Conservation (phyloP, 2,329 filamentous ascomycete genomes). For the Nectriaceae sp. region DNA sequence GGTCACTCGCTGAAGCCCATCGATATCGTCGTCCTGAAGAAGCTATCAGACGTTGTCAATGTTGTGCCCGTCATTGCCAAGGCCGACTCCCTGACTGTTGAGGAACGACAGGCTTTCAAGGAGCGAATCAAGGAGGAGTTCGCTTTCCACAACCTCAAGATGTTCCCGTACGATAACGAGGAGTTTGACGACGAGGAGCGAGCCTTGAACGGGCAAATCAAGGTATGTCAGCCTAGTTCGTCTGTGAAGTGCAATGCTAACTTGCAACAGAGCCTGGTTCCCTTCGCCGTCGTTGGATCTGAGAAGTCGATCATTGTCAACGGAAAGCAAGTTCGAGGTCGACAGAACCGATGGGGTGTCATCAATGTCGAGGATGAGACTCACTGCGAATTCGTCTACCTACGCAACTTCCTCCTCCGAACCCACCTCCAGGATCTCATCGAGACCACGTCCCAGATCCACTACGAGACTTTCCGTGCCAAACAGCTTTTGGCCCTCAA, state of each 20-base stretch:
- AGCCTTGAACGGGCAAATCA: slow-evolving; percentile 91
- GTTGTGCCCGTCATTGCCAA: slow-evolving; percentile 99
- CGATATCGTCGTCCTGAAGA: slow-evolving; percentile 99
- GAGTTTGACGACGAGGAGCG: slow-evolving; percentile 98
- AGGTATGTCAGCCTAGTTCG: slow-evolving; percentile 59
- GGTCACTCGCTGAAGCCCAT: slow-evolving; percentile 98
- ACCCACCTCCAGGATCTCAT: slow-evolving; percentile 98
- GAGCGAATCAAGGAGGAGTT: slow-evolving; percentile 99
- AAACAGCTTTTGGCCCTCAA: slow-evolving; percentile 98
- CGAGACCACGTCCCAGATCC: slow-evolving; percentile 98
- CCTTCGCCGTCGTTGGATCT: slow-evolving; percentile 96
- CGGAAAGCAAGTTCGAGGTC: slow-evolving; percentile 94
- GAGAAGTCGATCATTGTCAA: slow-evolving; percentile 98
- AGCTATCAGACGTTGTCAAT: slow-evolving; percentile 98
- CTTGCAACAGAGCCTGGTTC: slow-evolving; percentile 74
- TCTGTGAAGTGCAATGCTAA: slow-evolving; percentile 34
- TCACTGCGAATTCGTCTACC: slow-evolving; percentile 99
- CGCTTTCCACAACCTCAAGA: slow-evolving; percentile 98
- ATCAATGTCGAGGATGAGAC: slow-evolving; percentile 99
- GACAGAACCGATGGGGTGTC: slow-evolving; percentile 98
- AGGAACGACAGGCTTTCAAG: slow-evolving; percentile 97
- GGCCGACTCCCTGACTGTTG: slow-evolving; percentile 91
- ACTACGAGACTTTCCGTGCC: slow-evolving; percentile 99
- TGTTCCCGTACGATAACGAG: slow-evolving; percentile 99
- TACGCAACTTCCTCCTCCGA: slow-evolving; percentile 97